Conservation (phyloP, 2,329 filamentous ascomycete genomes). For the Lachnellula suecica region DNA sequence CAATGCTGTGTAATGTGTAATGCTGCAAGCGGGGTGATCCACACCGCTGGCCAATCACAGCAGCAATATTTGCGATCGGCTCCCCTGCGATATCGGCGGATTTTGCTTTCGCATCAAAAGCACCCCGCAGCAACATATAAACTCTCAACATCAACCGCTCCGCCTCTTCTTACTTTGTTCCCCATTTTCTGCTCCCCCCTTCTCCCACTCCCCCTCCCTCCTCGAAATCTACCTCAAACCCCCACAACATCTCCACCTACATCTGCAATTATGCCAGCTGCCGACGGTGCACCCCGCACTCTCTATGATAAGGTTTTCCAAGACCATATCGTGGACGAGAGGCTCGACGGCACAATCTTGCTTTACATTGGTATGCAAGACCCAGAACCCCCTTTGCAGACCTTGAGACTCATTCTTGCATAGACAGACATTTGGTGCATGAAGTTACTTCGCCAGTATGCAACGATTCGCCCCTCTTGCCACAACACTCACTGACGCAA, state of each 20-base stretch:
- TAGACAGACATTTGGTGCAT: constrained; percentile 93
- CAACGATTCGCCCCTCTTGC: constrained; percentile 12
- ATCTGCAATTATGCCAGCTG: constrained; percentile 65
- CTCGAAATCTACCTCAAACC: neutral
- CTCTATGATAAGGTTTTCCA: constrained; percentile 98
- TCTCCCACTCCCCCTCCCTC: neutral
- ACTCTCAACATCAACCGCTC: neutral
- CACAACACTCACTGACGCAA: constrained; percentile 23
- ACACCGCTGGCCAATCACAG: neutral
- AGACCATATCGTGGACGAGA: constrained; percentile 92
- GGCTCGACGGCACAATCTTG: constrained; percentile 87
- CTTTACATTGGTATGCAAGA: constrained; percentile 80
- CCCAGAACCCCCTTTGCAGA: neutral
- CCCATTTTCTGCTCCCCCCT: neutral
- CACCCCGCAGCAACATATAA: neutral
- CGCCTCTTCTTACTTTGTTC: neutral
- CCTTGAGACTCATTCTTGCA: constrained; percentile 24
- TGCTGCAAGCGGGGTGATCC: neutral
- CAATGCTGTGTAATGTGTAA: no score
- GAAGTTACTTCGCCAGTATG: constrained; percentile 95
- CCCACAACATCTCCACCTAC: neutral
- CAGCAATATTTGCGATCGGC: neutral
- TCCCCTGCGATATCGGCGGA: neutral
- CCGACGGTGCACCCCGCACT: constrained; percentile 72
- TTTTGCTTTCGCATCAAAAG: neutral